phyloP scores from a whole-genome alignment of 2,329 filamentous ascomycete species.

The Sphaceloma murrayae region DNA sequence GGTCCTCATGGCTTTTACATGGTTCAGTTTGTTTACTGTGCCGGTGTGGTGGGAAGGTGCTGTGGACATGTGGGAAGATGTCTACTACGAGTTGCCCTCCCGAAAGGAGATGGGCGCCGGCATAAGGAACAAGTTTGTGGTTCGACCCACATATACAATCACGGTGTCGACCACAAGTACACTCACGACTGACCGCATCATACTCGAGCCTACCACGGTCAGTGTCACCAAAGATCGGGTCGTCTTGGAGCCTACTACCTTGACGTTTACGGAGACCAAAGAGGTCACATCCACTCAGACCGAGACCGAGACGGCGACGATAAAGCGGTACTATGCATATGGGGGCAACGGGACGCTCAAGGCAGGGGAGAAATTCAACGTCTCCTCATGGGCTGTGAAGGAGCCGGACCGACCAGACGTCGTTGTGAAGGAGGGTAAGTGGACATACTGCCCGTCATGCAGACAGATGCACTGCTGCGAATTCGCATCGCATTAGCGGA shows the following conservation, averaged over 20 bases:
- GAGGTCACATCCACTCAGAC: not conserved
- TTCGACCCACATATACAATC: not conserved
- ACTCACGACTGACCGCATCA: not conserved
- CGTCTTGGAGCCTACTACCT: too few species aligned
- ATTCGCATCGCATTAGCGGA: not conserved
- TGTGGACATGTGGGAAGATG: not conserved
- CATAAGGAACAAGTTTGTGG: not conserved
- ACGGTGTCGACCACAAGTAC: not conserved
- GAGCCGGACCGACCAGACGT: too few species aligned
- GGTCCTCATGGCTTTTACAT: too few species aligned
- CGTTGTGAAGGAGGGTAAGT: not conserved
- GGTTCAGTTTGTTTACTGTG: not conserved
- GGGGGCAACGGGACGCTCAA: too few species aligned
- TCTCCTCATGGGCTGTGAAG: not conserved
- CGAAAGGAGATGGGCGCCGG: not conserved
- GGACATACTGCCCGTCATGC: not conserved
- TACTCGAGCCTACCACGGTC: too few species aligned
- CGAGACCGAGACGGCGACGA: not conserved
- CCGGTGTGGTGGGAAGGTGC: not conserved
- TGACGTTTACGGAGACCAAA: not conserved
- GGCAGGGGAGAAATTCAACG: not conserved
- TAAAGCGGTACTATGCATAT: slow-evolving; percentile 3
- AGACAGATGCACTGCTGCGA: slow-evolving; percentile 10
- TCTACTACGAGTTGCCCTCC: not conserved
- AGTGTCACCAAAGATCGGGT: too few species aligned